Percentiles rank a stretch among this genome's conserved stretches.
These are phyloP conservation scores for Peterozyma toletana DNA, from an alignment of 805 yeast genomes.

Conservation along the genomic window DNA sequence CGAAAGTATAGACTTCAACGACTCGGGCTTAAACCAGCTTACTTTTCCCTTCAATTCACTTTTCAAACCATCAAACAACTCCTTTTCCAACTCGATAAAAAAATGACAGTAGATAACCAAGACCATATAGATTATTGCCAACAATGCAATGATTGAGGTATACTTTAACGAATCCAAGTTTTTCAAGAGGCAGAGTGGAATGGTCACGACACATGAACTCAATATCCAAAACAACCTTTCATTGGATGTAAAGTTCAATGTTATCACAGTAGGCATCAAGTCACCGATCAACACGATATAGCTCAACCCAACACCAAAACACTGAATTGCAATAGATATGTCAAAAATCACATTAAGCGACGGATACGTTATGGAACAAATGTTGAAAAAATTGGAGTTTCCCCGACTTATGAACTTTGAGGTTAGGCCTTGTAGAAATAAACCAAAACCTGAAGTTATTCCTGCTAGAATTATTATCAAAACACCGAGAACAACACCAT, in stretches of 20 bases:
- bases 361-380: slow-evolving; percentile 69
- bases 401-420: slow-evolving; percentile 50
- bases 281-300: slow-evolving; percentile 75
- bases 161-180: slow-evolving; percentile 64
- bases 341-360: slow-evolving; percentile 65
- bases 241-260: slow-evolving; percentile 20
- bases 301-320: slow-evolving; percentile 71
- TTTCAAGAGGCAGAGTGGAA: slow-evolving; percentile 58
- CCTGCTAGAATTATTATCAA: slow-evolving; percentile 55
- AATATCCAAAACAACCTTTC: slow-evolving; percentile 48
- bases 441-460: slow-evolving; percentile 58
- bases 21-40: slow-evolving; percentile 32
- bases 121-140: slow-evolving; percentile 58
- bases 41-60: slow-evolving; percentile 34
- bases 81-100: slow-evolving; percentile 16
- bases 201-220: slow-evolving; percentile 40
- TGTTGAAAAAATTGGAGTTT: slow-evolving; percentile 63
- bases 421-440: slow-evolving; percentile 53
- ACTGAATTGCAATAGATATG: slow-evolving; percentile 65
- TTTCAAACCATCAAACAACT: slow-evolving; percentile 31
- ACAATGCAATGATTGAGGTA: slow-evolving; percentile 62
- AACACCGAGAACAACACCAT: slow-evolving; percentile 56
- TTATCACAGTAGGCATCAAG: slow-evolving; percentile 51
- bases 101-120: slow-evolving; percentile 47
- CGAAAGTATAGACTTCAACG: slow-evolving; percentile 38